Evolutionary conservation across 257 asterid species (phyloP).

Genomic region (Gardenia jasminoides): DNA sequence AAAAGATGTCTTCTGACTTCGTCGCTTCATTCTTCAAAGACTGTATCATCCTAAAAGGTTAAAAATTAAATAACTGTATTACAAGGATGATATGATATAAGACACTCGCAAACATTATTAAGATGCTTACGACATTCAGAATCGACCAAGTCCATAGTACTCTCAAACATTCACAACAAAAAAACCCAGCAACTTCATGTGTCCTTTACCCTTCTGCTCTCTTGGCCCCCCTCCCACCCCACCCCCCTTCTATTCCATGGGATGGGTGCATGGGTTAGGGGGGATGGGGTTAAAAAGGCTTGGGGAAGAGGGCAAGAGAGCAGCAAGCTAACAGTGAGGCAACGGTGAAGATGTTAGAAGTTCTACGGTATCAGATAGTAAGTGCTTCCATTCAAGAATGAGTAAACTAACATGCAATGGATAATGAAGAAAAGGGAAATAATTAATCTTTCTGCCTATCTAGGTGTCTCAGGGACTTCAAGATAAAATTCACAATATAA

Average conservation of each 20-base stretch:
- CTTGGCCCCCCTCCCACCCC: background rate
- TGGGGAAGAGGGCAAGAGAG: background rate
- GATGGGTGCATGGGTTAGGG: background rate
- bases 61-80: background rate
- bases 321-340: background rate
- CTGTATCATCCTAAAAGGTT: constrained; percentile 67
- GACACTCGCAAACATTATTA: background rate
- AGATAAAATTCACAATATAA: background rate
- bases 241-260: no score
- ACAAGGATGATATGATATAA: background rate
- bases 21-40: constrained; percentile 74
- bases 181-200: background rate
- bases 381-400: background rate
- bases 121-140: background rate
- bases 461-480: background rate
- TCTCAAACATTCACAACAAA: background rate
- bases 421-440: background rate
- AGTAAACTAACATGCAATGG: background rate
- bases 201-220: no score
- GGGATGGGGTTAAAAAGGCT: background rate
- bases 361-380: background rate
- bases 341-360: background rate
- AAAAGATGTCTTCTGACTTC: constrained; percentile 69
- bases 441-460: background rate
- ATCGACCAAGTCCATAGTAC: background rate